Evolutionary conservation across 2,329 filamentous ascomycete genomes (phyloP).

Genomic region (Chaetomium strumarium): DNA sequence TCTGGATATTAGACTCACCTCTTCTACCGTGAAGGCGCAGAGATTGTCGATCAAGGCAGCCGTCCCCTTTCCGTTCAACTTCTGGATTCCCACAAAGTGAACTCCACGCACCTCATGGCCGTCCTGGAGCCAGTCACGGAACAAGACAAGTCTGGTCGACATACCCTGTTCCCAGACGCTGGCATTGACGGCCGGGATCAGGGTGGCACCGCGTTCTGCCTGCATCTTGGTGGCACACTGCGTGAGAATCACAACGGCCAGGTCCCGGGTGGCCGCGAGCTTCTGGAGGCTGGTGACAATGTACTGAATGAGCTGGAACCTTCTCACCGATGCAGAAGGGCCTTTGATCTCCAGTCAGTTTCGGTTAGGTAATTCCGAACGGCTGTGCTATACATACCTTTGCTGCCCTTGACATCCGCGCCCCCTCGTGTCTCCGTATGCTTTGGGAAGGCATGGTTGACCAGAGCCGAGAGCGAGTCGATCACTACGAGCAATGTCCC

Average conservation of each 20-base stretch:
- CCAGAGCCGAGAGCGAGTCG: conserved; percentile 69
- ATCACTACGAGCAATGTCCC: conserved; percentile 66
- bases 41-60: conserved; percentile 37
- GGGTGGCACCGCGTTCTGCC: conserved; percentile 56
- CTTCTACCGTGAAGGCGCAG: conserved; percentile 45
- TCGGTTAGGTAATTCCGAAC: not conserved
- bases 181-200: conserved; percentile 70
- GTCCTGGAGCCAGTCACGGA: conserved; percentile 65
- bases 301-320: conserved; percentile 50
- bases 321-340: conserved; percentile 12
- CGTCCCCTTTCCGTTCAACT: conserved; percentile 49
- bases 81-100: conserved; percentile 59
- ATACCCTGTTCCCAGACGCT: conserved; percentile 76
- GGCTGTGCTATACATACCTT: conserved; percentile 30
- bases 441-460: conserved; percentile 72
- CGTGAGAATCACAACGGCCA: conserved; percentile 69
- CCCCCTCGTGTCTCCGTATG: conserved; percentile 36
- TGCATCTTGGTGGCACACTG: conserved; percentile 81
- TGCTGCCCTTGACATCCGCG: conserved; percentile 34
- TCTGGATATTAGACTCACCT: conserved; percentile 32
- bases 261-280: conserved; percentile 64
- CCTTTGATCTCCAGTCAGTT: conserved; percentile 16
- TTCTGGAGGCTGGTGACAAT: conserved; percentile 68
- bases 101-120: conserved; percentile 42
- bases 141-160: conserved; percentile 67